A percentile compares a stretch with the other conserved stretches of the same genome.
phyloP scores from a whole-genome alignment of 139 green algal genomes.

The Pseudopediastrum boryanum region DNA sequence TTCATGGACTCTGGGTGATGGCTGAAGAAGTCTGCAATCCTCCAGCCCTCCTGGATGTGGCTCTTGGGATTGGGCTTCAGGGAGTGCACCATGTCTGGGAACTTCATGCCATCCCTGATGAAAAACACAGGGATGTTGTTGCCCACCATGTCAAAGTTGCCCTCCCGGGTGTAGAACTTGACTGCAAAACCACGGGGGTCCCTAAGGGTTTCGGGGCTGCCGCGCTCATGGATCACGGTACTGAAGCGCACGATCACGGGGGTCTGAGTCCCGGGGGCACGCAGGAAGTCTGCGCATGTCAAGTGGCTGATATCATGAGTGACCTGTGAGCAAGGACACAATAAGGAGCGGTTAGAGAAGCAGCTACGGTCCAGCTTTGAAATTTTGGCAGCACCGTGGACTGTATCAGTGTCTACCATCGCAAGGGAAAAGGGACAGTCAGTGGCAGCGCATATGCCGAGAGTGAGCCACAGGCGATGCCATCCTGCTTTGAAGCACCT shows the following conservation, averaged over 20 bases:
- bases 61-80: slow-evolving; percentile 97
- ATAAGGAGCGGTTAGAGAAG: not conserved
- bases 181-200: slow-evolving; percentile 95
- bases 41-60: slow-evolving; percentile 95
- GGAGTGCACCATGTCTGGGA: slow-evolving; percentile 79
- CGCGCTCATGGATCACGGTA: slow-evolving; percentile 42
- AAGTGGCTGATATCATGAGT: slow-evolving; percentile 95
- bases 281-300: slow-evolving; percentile 94
- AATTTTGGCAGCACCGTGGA: not conserved
- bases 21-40: slow-evolving; percentile 97
- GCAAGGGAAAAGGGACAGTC: no score
- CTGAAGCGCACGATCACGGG: slow-evolving; percentile 94
- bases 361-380: not conserved
- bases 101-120: slow-evolving; percentile 94
- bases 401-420: no score
- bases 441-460: no score
- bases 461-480: no score
- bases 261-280: slow-evolving; percentile 92
- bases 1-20: slow-evolving; percentile 91
- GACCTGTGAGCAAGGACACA: slow-evolving; percentile 60
- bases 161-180: slow-evolving; percentile 97
- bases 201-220: slow-evolving; percentile 90
- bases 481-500: no score
- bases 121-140: slow-evolving; percentile 74
- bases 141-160: slow-evolving; percentile 85